Base-by-base conservation (phyloP, 768 basidiomycete genomes). In the Fomitopsis pulvina region DNA sequence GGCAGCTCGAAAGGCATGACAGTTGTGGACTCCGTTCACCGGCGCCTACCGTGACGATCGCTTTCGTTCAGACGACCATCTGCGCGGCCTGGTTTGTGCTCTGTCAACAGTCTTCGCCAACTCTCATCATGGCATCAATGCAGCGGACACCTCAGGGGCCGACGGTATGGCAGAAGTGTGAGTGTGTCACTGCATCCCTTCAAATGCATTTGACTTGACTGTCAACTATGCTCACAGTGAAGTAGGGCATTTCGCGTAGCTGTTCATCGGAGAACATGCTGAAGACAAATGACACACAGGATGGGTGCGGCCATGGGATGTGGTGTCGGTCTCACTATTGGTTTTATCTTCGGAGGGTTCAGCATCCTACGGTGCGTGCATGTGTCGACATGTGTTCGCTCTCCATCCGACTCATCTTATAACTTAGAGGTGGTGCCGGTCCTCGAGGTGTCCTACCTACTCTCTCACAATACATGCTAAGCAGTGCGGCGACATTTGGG, bases 381-480 rank as follows among this genome's bases (percentile, higher is more conserved):
- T 32, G 34, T n/a, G n/a, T n/a, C n/a, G 22, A 46, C 41, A 22
- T 12, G 30, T 37, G 20, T 3, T 10, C 14, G 25, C 5, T 27
- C 25, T 12, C 45, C 29, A 20, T 32, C 29, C n/a, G n/a, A 51
- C 24, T 20, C 6, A 27, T n/a, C 30, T 39, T 22, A 48, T 51
- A 29, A 50, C 39, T 14, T 59, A 95, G 94, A 63, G 80, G 81
- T 57, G 95, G 95, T 39, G 84, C 90, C 7, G 96, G 96, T 22
- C 93, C 92, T 22, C 79, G 93, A 62, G 96, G 96, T 10, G 71
- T 82, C 44, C 72, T 98, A 22, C 85, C 91, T 3, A 96, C 96
- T 1, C 80, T 99, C 45, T 95, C 94, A 12, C 92, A 94, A 60
- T 98, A 97, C 68, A 99, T 99, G 96, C 79, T 97, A 25, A 91